These are phyloP conservation scores for Naganishia vishniacii DNA, from an alignment of 768 basidiomycete genomes.

Conservation along the genomic window DNA sequence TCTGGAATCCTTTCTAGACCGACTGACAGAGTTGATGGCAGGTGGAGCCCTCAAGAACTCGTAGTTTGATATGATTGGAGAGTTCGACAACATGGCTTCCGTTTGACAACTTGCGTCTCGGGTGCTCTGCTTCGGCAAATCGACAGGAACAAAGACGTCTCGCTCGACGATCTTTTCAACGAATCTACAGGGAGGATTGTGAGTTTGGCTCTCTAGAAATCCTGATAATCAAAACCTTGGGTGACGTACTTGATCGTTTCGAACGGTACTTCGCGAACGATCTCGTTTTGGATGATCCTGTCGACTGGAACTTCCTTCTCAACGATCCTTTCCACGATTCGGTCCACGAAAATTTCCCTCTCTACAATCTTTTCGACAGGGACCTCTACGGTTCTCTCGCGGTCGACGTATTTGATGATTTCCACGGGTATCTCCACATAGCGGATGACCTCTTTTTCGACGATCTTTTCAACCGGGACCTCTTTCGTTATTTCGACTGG, in stretches of 20 bases:
- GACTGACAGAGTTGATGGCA: not conserved
- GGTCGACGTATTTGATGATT: conserved; percentile 37
- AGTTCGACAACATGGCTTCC: conserved; percentile 28
- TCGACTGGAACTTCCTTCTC: conserved; percentile 32
- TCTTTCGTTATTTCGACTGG: conserved; percentile 35
- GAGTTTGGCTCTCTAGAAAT: too few relatives aligned
- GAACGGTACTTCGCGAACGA: conserved; percentile 30
- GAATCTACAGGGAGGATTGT: not conserved
- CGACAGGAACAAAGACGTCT: conserved; percentile 40
- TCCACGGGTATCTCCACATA: conserved; percentile 29
- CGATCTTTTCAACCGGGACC: conserved; percentile 24
- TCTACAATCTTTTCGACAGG: conserved; percentile 38
- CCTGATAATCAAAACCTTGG: too few relatives aligned
- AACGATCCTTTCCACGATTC: conserved; percentile 34
- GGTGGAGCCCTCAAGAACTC: conserved; percentile 48
- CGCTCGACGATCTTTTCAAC: conserved; percentile 38
- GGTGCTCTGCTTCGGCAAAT: conserved; percentile 24
- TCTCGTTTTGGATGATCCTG: conserved; percentile 40
- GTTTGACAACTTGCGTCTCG: conserved; percentile 29
- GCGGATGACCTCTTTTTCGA: conserved; percentile 33
- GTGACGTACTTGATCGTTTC: not conserved
- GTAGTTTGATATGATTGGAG: conserved; percentile 33
- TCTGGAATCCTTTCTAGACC: conserved; percentile 2
- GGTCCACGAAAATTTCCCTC: conserved; percentile 33
- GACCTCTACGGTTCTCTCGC: conserved; percentile 34